phyloP scores from a whole-genome alignment of 768 basidiomycete species.

The Serpula lacrymans region DNA sequence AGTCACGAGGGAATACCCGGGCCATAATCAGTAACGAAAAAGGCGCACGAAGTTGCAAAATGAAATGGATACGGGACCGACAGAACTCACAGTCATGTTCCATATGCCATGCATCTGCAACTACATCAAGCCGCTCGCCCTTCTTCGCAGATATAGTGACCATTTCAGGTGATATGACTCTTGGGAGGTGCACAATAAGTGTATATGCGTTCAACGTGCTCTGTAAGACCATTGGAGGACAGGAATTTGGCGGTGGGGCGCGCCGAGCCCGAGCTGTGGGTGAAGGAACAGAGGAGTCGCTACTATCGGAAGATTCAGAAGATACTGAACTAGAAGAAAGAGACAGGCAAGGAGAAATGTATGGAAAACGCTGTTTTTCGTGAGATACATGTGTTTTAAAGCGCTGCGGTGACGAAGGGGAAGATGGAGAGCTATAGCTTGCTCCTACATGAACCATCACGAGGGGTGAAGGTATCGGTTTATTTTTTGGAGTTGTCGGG shows the following conservation, averaged over 20 bases:
- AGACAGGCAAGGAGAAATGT: conserved; percentile 25
- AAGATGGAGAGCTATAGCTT: too few species aligned
- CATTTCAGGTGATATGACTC: conserved; percentile 53
- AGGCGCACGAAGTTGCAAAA: not conserved
- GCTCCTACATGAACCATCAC: too few species aligned
- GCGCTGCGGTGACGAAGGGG: too few species aligned
- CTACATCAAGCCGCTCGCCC: conserved; percentile 52
- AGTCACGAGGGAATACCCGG: conserved; percentile 1
- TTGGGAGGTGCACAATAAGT: conserved; percentile 47
- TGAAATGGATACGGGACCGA: not conserved
- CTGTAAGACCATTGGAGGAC: conserved; percentile 44
- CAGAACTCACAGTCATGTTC: conserved; percentile 53
- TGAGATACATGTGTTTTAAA: too few species aligned
- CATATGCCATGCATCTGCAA: conserved; percentile 62
- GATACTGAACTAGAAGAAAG: conserved; percentile 16
- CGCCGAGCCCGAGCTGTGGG: conserved; percentile 28
- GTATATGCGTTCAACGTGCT: conserved; percentile 39
- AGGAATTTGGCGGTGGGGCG: conserved; percentile 28
- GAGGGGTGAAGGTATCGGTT: too few species aligned
- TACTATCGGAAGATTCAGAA: conserved; percentile 14
- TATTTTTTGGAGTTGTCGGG: too few species aligned
- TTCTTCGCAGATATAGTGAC: conserved; percentile 59
- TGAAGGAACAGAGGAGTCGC: conserved; percentile 20
- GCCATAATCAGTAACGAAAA: conserved; percentile 4
- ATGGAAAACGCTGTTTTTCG: conserved; percentile 26